Base-by-base conservation (phyloP, 2,329 filamentous ascomycete species). In the Coniella lustricola region DNA sequence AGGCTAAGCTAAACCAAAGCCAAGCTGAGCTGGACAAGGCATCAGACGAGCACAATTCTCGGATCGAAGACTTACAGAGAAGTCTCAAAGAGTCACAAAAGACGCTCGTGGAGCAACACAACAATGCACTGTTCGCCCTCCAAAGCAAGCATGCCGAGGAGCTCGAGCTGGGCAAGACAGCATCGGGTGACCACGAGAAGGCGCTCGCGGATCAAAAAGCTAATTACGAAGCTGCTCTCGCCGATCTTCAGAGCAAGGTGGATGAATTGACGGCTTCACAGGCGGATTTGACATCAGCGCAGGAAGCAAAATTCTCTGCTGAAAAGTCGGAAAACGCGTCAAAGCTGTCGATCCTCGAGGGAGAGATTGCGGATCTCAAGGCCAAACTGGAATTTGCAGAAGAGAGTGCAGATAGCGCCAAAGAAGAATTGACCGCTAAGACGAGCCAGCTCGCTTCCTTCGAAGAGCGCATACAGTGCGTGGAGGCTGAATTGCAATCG, bases 161-260 rank as follows among this genome's bases (percentile, higher is more conserved):
- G 52, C 62, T 81, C 22, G 69, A 69, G 7, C 68, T 73, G 56
- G 71, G 67, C 48, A 67, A 71, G 55, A 58, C 68, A 1, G 66
- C 73, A 42, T 64, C 67, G 8, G 65, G 67, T 12, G 71, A 70
- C 2, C 72, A 77, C 25, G 72, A 78, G 51, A 65, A 72, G 48
- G 67, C 71, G 17, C 59, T 81, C 22, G 62, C 68, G 9, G 74
- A 77, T 9, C 64, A 81, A 40, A 76, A 73, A 57, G 56, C 68
- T 3, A 64, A 64, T 41, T 76, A 82, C 53, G 74, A 80, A 47
- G 57, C 67, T 10, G 62, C 67, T 3, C 57, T 72, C 25, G 67
- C 67, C 20, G 72, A 73, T 17, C 63, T 83, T 39, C 73, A 82
- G 61, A 72, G 68, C 57, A 74, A 77, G 62, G 68, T 84, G 29